A percentile compares a stretch with the other conserved stretches of the same genome.
Conservation (phyloP, 345 rosid genomes). For the Ricinus communis region DNA sequence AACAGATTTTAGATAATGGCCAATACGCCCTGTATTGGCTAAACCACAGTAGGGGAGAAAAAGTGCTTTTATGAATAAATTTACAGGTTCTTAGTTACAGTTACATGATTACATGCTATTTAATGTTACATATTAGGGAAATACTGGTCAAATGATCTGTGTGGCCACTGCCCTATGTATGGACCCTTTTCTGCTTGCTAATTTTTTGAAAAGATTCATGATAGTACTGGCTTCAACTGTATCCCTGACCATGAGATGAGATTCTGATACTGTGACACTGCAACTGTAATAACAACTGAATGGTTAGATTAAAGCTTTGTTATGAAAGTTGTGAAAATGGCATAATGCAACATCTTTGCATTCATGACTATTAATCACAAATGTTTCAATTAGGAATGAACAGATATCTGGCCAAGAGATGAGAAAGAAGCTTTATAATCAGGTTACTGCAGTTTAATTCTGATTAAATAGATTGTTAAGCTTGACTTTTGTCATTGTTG, state of each 20-base stretch:
- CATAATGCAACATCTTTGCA: neutral
- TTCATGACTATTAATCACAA: neutral
- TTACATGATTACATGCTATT: neutral
- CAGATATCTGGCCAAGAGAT: neutral
- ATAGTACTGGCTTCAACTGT: neutral
- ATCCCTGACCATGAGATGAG: neutral
- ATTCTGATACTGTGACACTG: neutral
- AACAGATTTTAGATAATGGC: too few species aligned
- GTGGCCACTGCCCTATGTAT: neutral
- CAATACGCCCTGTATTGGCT: too few species aligned
- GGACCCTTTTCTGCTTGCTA: neutral
- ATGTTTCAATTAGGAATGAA: neutral
- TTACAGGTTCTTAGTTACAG: too few species aligned
- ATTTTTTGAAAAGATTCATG: neutral
- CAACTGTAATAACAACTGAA: neutral
- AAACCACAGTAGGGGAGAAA: too few species aligned
- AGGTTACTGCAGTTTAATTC: neutral
- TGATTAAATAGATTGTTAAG: neutral
- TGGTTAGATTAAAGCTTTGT: neutral
- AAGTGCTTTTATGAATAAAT: too few species aligned
- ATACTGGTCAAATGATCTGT: neutral
- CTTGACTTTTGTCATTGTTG: neutral
- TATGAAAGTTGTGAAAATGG: neutral
- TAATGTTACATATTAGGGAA: neutral
- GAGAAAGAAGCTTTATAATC: neutral